These are phyloP conservation scores for Didymella pomorum DNA, from an alignment of 2,329 filamentous ascomycete genomes.

Conservation along the genomic window DNA sequence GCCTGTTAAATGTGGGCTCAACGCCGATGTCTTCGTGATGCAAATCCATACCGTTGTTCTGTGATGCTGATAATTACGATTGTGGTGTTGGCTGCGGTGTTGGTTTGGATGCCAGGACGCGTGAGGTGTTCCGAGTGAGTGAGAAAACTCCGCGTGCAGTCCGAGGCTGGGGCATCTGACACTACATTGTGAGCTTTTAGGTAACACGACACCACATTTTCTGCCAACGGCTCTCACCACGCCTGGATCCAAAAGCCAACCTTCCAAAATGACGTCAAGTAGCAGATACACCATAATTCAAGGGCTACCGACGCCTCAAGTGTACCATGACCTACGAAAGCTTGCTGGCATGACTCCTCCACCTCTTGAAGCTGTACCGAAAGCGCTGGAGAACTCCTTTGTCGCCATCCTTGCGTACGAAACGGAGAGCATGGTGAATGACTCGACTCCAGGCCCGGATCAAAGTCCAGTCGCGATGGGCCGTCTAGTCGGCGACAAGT, in stretches of 20 bases:
- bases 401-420: conserved; percentile 39
- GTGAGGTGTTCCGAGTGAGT: conserved; percentile 11
- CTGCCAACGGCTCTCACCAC: neutral
- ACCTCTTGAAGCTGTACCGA: conserved; percentile 36
- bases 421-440: conserved; percentile 33
- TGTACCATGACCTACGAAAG: conserved; percentile 44
- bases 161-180: conserved; percentile 19
- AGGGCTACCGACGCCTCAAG: conserved; percentile 38
- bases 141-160: conserved; percentile 16
- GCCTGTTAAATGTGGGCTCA: neutral
- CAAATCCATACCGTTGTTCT: neutral
- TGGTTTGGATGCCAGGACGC: neutral
- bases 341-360: conserved; percentile 43
- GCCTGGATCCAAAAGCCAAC: neutral
- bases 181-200: conserved; percentile 26
- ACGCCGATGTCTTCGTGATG: neutral
- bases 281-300: conserved; percentile 38
- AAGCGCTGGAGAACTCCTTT: conserved; percentile 38
- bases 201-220: conserved; percentile 14
- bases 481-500: conserved; percentile 61
- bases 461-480: conserved; percentile 58
- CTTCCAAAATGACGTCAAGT: conserved; percentile 21
- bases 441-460: conserved; percentile 25
- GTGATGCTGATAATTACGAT: neutral
- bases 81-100: neutral